Evolutionary conservation across 148 eudicot genomes (phyloP).

Genomic region (Persicaria maculosa): DNA sequence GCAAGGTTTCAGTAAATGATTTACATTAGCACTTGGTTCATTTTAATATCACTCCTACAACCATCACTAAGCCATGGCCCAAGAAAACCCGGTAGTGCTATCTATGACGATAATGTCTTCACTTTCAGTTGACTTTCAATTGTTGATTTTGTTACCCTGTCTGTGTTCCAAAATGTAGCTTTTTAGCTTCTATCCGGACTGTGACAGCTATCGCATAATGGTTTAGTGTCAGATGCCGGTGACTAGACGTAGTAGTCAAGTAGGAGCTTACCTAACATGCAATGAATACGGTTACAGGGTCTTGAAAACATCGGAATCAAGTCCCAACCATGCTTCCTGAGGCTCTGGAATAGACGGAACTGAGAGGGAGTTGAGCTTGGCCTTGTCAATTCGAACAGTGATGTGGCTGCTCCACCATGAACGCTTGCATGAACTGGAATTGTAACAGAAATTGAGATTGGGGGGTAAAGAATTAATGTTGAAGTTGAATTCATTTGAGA

Average conservation of each 20-base stretch:
- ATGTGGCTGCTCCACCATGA: too few species aligned
- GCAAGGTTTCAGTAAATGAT: neutral
- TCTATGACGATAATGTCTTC: neutral
- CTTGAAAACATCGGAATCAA: neutral
- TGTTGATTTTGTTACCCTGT: neutral
- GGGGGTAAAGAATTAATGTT: too few species aligned
- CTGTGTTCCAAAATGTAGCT: neutral
- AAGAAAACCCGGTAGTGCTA: neutral
- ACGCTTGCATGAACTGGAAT: too few species aligned
- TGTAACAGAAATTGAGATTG: too few species aligned
- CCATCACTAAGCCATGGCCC: neutral
- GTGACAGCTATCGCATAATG: neutral
- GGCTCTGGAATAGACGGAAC: too few species aligned
- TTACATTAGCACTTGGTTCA: too few species aligned
- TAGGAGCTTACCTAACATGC: neutral
- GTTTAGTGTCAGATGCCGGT: neutral
- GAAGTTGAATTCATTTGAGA: too few species aligned
- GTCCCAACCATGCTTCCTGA: too few species aligned
- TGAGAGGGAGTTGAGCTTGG: too few species aligned
- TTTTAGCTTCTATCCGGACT: neutral
- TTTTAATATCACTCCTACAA: neutral
- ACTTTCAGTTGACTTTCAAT: neutral
- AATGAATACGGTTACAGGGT: neutral
- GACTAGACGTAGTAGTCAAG: neutral
- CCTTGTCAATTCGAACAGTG: too few species aligned